These are phyloP conservation scores for Candida piceae DNA, from an alignment of 805 yeast species.

Conservation along the genomic window DNA sequence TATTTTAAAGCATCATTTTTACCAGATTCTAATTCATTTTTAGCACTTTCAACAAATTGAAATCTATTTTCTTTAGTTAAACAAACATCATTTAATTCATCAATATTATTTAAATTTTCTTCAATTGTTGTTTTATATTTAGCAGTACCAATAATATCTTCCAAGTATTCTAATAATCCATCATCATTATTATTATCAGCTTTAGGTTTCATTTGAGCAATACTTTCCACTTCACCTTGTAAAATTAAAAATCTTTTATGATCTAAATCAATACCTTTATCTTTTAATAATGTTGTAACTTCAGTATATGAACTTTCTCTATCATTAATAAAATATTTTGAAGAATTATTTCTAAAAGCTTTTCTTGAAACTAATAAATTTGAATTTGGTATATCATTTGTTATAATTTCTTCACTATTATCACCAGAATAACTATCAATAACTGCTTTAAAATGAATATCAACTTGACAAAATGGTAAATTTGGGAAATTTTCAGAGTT, in stretches of 20 bases:
- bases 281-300: slow-evolving; percentile 69
- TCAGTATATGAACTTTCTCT: slow-evolving; percentile 67
- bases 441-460: slow-evolving; percentile 79
- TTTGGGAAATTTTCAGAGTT: slow-evolving; percentile 71
- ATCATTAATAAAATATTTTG: slow-evolving; percentile 73
- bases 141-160: slow-evolving; percentile 95
- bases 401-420: slow-evolving; percentile 22
- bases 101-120: slow-evolving; percentile 52
- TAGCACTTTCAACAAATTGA: slow-evolving; percentile 74
- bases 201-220: slow-evolving; percentile 97
- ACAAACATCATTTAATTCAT: slow-evolving; percentile 73
- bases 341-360: slow-evolving; percentile 70
- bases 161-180: slow-evolving; percentile 89
- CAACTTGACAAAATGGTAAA: slow-evolving; percentile 78
- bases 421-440: slow-evolving; percentile 38
- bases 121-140: slow-evolving; percentile 76
- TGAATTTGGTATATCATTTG: slow-evolving; percentile 47
- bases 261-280: slow-evolving; percentile 86
- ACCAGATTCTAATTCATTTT: slow-evolving; percentile 50
- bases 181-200: slow-evolving; percentile 91
- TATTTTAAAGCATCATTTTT: slow-evolving; percentile 67
- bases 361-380: slow-evolving; percentile 71
- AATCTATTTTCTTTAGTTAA: slow-evolving; percentile 76
- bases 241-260: slow-evolving; percentile 91
- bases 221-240: slow-evolving; percentile 98